Evolutionary conservation across 2,329 filamentous ascomycete species (phyloP), one percentile per base, ranked within the genome.

Genomic region (Epicoccum nigrum): DNA sequence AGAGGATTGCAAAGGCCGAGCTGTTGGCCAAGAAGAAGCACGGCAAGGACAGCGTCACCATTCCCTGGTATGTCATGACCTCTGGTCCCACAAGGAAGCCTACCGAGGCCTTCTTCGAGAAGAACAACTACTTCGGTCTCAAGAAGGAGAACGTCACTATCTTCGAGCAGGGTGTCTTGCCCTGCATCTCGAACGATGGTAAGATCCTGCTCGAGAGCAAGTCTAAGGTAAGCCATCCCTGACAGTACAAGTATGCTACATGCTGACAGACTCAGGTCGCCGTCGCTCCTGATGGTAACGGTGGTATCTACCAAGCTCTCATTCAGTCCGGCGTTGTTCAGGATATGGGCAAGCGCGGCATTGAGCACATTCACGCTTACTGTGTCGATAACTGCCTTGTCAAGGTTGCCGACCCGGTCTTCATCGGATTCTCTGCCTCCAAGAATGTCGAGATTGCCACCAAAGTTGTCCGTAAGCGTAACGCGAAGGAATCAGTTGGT

Each of bases 51-150:
- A 79, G 77, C 54, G 79, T 79, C 40, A 79, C 88, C 25, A 86
- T 97, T 33, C 94, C 94, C 11, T 99, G 94, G 94, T 99, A 99
- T 77, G 91, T 99, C 75, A 99, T 99, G 94, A 99, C 94, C 67
- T 96, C 91, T 68, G 94, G 94, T 4, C 94, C 94, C 37, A 99
- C 94, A 7, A 85, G 92, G 62, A 86, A 85, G 55, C 90, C 92
- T 32, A 99, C 94, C n/a, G 89, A 96, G 80, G 81, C 88, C 56
- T 99, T 94, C 80, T 97, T 99, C 76, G 79, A 89, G 72, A 82
- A 96, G 75, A 83, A 97, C 80, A 84, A 85, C 51, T 97, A 92
- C 81, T 99, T 99, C 74, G 94, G 94, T 5, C 78, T 99, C 54
- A 82, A 87, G 62, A 84, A 89, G 76, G 86, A 88, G 73, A 94